Evolutionary conservation across 768 basidiomycete species (phyloP).

Genomic region (Suillus occidentalis): DNA sequence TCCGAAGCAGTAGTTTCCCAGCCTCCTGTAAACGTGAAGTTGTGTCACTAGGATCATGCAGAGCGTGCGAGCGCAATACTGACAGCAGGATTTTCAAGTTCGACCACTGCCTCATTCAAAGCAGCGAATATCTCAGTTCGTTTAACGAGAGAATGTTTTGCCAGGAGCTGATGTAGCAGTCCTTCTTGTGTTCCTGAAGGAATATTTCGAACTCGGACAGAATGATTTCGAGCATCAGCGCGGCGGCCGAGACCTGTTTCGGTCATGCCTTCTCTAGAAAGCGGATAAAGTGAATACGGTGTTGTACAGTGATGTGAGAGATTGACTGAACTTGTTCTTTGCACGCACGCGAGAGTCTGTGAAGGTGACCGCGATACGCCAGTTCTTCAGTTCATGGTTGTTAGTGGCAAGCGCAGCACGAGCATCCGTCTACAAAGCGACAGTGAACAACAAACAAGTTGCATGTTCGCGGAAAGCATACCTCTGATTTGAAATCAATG

Average conservation of each 20-base stretch:
- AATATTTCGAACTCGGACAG: constrained; percentile 74
- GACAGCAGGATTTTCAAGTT: constrained; percentile 67
- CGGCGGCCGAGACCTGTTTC: constrained; percentile 57
- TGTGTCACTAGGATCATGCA: neutral
- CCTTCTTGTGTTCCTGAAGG: constrained; percentile 85
- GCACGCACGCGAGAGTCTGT: constrained; percentile 70
- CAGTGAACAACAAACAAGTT: constrained; percentile 2
- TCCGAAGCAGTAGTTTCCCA: constrained; percentile 69
- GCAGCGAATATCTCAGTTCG: constrained; percentile 76
- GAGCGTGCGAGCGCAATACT: constrained; percentile 19
- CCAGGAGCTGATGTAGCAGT: constrained; percentile 83
- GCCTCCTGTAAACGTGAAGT: constrained; percentile 59
- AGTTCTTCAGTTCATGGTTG: constrained; percentile 84
- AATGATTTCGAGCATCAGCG: constrained; percentile 64
- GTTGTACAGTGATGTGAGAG: neutral
- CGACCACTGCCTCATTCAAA: constrained; percentile 59
- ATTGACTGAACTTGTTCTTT: constrained; percentile 46
- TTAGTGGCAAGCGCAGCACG: constrained; percentile 73
- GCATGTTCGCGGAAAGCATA: constrained; percentile 27
- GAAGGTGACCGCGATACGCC: constrained; percentile 87
- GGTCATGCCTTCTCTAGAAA: constrained; percentile 39
- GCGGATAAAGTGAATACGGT: neutral
- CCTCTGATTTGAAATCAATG: constrained; percentile 85
- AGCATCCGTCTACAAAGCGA: constrained; percentile 58
- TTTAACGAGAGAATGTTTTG: constrained; percentile 69